Evolutionary conservation across 305 asterid species (phyloP), one percentile per base, ranked within the genome.

Genomic region (Vinca major): DNA sequence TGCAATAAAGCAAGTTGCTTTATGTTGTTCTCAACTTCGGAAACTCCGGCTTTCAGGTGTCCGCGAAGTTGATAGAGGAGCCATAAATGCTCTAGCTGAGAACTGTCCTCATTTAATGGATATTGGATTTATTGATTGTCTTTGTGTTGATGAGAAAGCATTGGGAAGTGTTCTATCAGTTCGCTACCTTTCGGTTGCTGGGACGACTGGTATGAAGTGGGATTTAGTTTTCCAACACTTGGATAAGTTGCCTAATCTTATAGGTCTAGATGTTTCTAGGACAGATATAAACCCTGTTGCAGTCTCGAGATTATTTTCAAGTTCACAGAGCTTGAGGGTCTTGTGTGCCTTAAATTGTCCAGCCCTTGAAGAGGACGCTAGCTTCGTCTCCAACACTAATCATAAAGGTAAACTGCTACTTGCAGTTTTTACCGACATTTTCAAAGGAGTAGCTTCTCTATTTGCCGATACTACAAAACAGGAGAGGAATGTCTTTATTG

Each of bases 181-280:
- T 81, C 84, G 83, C 11, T 90, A 86, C 71, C 90, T 92, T 36
- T 90, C 98, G 1, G 86, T 92, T 33, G 97, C 98, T 0, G 96
- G 98, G 66, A 78, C 92, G 37, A 73, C 86, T 12, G 78, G 74
- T 72, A 74, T 90, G 74, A 83, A 87, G 53, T 92, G 98, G 98
- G 70, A 70, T 68, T 69, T 81, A 80, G 89, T 80, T 33, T 68
- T 74, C 20, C 84, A 88, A 68, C 73, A 79, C 58, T 90, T 95
- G 96, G 83, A 78, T 79, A 86, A 84, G 80, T 93, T 86, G 70
- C 90, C 89, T 48, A 68, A 84, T 65, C 80, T 92, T 69, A 71
- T 65, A 17, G 95, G 95, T 40, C 80, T 92, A 73, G 98, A 92
- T 87, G 95, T 88, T 78, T 92, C 98, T 61, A 83, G 96, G 82